Evolutionary conservation across 768 basidiomycete species (phyloP), one percentile per base, ranked within the genome.

Genomic region (Amanita pallidorosea): DNA sequence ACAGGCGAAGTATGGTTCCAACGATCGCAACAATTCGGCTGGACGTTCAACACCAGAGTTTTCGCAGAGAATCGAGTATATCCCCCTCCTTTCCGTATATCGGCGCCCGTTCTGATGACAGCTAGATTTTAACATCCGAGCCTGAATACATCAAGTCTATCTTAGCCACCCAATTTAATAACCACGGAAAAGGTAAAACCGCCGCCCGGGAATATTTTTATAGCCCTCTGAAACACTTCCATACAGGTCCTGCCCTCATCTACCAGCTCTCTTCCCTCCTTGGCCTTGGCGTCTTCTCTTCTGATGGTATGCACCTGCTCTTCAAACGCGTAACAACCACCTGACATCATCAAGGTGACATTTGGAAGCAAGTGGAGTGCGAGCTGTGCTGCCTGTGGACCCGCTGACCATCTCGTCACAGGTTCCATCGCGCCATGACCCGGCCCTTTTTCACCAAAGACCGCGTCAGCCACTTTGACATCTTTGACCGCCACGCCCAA

Each of bases 321-420:
- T 44, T 53, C 1, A 50, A n/a, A 3, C 48, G 47, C 4, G 15
- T 20, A 0, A 36, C 31, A 17, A 17, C 36, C 48, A 20, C 38
- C 42, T 49, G 20, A 53, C 37, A 12, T 49, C 3, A 12, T 1
- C 41, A 81, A n/a, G 81, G 81, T n/a, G 79, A 83, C 1, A 70
- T 77, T 63, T 86, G 85, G 85, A 86, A 80, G 80, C 83, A 57
- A n/a, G n/a, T n/a, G n/a, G n/a, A n/a, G n/a, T n/a, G n/a, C n/a
- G n/a, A n/a, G n/a, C n/a, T n/a, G n/a, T n/a, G n/a, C n/a, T n/a
- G n/a, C n/a, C n/a, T n/a, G n/a, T n/a, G n/a, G n/a, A n/a, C n/a
- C 20, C 12, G n/a, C 36, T 27, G 18, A 7, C 7, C 27, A 27
- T 25, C 8, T 18, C 20, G 4, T 27, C 42, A 61, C 25, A 78